Evolutionary conservation across 31 red algal genomes (phyloP).

Genomic region (Porphyra umbilicalis): DNA sequence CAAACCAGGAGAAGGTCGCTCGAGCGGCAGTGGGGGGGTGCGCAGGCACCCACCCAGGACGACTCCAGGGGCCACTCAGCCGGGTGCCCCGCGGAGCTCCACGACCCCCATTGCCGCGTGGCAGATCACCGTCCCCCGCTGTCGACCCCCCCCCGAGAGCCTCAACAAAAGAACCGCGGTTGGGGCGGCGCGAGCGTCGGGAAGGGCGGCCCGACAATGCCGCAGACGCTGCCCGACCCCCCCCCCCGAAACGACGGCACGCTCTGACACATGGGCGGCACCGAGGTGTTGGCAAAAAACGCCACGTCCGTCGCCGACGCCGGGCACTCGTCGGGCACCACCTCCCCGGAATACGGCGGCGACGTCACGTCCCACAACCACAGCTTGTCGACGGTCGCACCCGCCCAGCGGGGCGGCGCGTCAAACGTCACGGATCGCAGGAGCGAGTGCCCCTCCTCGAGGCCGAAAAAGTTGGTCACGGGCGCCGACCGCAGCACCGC

Average conservation of each 20-base stretch:
- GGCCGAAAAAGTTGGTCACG: not conserved
- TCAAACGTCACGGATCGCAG: not conserved
- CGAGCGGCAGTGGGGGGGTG: too few species aligned
- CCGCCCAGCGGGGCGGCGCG: not conserved
- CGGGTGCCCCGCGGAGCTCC: too few species aligned
- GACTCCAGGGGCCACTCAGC: too few species aligned
- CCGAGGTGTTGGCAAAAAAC: not conserved
- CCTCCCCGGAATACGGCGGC: not conserved
- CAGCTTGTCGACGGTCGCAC: not conserved
- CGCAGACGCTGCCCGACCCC: not conserved
- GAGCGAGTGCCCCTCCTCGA: not conserved
- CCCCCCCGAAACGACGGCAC: not conserved
- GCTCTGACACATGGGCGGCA: not conserved
- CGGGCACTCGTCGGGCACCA: not conserved
- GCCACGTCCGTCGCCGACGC: not conserved
- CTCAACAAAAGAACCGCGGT: not conserved
- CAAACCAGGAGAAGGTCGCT: too few species aligned
- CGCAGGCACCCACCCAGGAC: too few species aligned
- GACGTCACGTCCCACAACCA: not conserved
- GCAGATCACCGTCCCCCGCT: too few species aligned
- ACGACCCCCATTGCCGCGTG: too few species aligned
- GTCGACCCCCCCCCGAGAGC: too few species aligned
- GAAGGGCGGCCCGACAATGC: not conserved
- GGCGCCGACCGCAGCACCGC: not conserved
- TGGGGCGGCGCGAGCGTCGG: not conserved